phyloP scores from a whole-genome alignment of 345 rosid genomes.

The Eucalyptus grandis region DNA sequence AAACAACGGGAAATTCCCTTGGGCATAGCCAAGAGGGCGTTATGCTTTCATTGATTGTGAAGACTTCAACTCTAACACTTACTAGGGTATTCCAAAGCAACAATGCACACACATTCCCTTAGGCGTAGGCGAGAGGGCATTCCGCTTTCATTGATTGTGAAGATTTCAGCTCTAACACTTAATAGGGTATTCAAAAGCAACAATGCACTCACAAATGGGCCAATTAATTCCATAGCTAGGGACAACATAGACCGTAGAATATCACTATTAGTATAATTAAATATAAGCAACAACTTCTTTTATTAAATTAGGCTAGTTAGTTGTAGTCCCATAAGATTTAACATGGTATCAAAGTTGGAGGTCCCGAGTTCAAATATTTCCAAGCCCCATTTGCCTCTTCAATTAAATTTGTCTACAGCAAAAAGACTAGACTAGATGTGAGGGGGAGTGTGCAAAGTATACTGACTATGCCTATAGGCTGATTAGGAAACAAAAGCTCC shows the following conservation, averaged over 20 bases:
- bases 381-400: too few species aligned
- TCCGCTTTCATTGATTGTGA: neutral
- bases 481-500: constrained; percentile 7
- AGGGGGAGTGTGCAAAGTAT: neutral
- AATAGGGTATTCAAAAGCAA: neutral
- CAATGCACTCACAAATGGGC: neutral
- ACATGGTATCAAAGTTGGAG: too few species aligned
- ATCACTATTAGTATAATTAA: neutral
- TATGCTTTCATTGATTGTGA: neutral
- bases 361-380: too few species aligned
- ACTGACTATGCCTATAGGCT: neutral
- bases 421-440: too few species aligned
- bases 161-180: neutral
- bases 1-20: too few species aligned
- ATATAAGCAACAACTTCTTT: too few species aligned
- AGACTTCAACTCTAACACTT: neutral
- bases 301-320: too few species aligned
- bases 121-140: neutral
- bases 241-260: neutral
- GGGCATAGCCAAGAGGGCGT: neutral
- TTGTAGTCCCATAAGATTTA: too few species aligned
- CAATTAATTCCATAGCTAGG: neutral
- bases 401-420: too few species aligned
- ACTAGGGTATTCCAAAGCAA: too few species aligned
- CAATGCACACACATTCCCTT: too few species aligned